Evolutionary conservation across 2,329 filamentous ascomycete species (phyloP).

Genomic region (Pyrenophora graminea): DNA sequence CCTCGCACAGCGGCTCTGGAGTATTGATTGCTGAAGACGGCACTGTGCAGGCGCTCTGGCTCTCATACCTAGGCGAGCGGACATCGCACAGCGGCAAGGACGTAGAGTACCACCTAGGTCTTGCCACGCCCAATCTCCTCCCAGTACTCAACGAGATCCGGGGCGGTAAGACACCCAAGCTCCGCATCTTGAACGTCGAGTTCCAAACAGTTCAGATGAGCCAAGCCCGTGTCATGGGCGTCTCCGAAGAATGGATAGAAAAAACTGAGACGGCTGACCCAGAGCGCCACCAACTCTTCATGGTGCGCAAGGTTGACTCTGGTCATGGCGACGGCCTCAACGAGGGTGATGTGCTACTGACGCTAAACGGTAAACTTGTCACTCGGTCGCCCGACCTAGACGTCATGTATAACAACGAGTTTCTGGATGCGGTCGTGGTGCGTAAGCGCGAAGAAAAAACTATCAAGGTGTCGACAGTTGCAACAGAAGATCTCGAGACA

Average conservation of each 20-base stretch:
- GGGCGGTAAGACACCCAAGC: slow-evolving; percentile 73
- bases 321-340: slow-evolving; percentile 68
- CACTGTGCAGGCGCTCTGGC: slow-evolving; percentile 91
- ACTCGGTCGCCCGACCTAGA: slow-evolving; percentile 92
- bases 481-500: slow-evolving; percentile 89
- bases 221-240: slow-evolving; percentile 95
- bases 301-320: slow-evolving; percentile 88
- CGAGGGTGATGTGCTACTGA: slow-evolving; percentile 91
- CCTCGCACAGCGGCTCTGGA: slow-evolving; percentile 89
- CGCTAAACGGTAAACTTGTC: slow-evolving; percentile 87
- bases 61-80: slow-evolving; percentile 94
- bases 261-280: slow-evolving; percentile 87
- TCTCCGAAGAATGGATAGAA: slow-evolving; percentile 93
- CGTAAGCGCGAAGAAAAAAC: slow-evolving; percentile 79
- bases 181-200: slow-evolving; percentile 92
- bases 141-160: slow-evolving; percentile 89
- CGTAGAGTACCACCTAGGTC: slow-evolving; percentile 92
- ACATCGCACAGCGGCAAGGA: slow-evolving; percentile 79
- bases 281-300: slow-evolving; percentile 94
- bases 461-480: slow-evolving; percentile 80
- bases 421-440: slow-evolving; percentile 82
- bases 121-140: slow-evolving; percentile 84
- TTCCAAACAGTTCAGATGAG: slow-evolving; percentile 96
- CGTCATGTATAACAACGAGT: slow-evolving; percentile 89
- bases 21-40: slow-evolving; percentile 89